phyloP scores from a whole-genome alignment of 179 eudicot species.

The Sideroxylon spinosum region DNA sequence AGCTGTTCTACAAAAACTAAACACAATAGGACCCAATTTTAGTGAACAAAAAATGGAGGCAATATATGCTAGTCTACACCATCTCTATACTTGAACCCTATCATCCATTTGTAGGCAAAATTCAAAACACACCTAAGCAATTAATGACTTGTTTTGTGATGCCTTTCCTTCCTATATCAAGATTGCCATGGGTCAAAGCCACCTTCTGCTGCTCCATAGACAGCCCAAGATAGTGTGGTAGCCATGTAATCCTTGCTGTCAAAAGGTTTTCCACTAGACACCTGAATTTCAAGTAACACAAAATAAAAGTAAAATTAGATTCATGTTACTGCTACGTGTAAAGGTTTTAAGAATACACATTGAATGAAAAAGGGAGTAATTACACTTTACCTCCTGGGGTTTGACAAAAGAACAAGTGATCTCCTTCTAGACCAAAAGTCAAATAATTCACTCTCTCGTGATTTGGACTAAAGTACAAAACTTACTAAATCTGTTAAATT shows the following conservation, averaged over 20 bases:
- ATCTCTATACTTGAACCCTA: not conserved
- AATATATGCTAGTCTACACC: not conserved
- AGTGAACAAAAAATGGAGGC: not conserved
- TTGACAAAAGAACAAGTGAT: too few species aligned
- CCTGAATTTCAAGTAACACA: constrained; percentile 41
- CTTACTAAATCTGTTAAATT: too few species aligned
- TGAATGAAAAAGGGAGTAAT: not conserved
- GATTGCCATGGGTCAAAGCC: constrained; percentile 87
- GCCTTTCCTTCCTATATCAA: constrained; percentile 75
- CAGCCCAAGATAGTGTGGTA: constrained; percentile 90
- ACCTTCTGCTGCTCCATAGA: constrained; percentile 92
- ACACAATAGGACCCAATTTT: not conserved
- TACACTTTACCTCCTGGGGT: too few species aligned
- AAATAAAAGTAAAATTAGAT: not conserved
- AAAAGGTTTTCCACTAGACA: constrained; percentile 77
- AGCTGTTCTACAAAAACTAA: not conserved
- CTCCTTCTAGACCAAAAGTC: too few species aligned
- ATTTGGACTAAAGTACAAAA: too few species aligned
- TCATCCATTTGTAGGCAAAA: constrained; percentile 13
- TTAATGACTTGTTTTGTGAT: constrained; percentile 53
- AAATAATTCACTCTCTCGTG: too few species aligned
- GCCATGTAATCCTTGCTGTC: constrained; percentile 82
- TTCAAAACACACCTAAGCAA: not conserved
- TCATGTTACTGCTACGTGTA: not conserved
- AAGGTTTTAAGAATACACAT: not conserved